phyloP scores from a whole-genome alignment of 345 rosid species.

The Geranium rotundifolium region DNA sequence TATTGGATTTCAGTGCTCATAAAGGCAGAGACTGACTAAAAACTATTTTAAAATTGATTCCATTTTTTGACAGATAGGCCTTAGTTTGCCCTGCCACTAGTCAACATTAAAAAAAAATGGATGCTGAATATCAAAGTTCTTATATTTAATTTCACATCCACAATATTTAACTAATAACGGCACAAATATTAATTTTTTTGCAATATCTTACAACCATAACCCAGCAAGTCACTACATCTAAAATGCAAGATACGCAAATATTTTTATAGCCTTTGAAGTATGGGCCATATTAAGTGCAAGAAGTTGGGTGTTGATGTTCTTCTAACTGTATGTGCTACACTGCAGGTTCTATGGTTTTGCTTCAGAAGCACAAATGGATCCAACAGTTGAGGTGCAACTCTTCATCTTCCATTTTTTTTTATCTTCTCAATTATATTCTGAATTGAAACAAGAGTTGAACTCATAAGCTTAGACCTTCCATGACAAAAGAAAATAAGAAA shows the following conservation, averaged over 20 bases:
- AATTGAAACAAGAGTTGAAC: neutral
- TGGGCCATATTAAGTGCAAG: neutral
- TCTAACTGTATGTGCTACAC: conserved; percentile 4
- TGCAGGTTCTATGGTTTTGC: conserved; percentile 88
- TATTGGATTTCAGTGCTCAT: too few relatives aligned
- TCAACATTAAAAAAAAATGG: neutral
- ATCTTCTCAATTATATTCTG: neutral
- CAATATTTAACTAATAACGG: neutral
- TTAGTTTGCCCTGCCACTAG: neutral
- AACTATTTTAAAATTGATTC: neutral
- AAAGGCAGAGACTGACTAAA: too few relatives aligned
- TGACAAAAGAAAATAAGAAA: too few relatives aligned
- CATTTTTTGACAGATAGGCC: neutral
- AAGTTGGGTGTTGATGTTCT: too few relatives aligned
- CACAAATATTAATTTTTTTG: too few relatives aligned
- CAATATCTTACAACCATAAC: too few relatives aligned
- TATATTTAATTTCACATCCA: neutral
- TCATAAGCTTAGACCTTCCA: neutral
- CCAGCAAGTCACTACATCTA: neutral
- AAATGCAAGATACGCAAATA: neutral
- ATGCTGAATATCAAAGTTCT: neutral
- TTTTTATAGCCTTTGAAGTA: neutral
- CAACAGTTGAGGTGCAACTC: conserved; percentile 64
- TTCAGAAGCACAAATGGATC: conserved; percentile 86
- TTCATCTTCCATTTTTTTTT: conserved; percentile 2